phyloP scores from a whole-genome alignment of 345 rosid genomes.

The Angophora floribunda region DNA sequence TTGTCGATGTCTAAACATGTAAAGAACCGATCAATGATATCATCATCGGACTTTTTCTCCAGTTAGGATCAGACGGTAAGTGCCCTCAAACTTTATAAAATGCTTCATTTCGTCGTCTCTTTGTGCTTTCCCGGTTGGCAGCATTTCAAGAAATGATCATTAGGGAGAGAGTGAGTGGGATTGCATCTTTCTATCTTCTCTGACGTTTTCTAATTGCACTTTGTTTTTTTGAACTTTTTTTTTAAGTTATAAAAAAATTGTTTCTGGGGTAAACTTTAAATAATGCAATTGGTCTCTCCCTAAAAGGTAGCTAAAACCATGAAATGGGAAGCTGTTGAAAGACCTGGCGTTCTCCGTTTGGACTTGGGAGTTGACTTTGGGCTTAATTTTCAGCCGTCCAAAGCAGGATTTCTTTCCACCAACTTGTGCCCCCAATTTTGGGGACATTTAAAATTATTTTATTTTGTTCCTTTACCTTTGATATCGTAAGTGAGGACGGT shows the following conservation, averaged over 20 bases:
- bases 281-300: not conserved
- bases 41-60: not conserved
- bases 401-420: not conserved
- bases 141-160: not conserved
- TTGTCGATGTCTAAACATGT: not conserved
- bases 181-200: not conserved
- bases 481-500: not conserved
- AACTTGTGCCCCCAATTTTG: not conserved
- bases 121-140: not conserved
- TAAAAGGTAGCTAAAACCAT: not conserved
- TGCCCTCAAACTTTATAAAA: not conserved
- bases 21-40: not conserved
- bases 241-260: not conserved
- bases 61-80: not conserved
- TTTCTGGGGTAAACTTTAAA: not conserved
- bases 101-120: not conserved
- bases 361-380: not conserved
- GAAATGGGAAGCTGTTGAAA: not conserved
- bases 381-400: not conserved
- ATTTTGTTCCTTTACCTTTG: not conserved
- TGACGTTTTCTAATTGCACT: not conserved
- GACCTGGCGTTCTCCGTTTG: not conserved
- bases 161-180: not conserved
- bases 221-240: no score
- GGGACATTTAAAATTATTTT: not conserved